Base-by-base conservation (phyloP, 225 moss, liverwort and hornwort genomes). In the Polytrichum commune region DNA sequence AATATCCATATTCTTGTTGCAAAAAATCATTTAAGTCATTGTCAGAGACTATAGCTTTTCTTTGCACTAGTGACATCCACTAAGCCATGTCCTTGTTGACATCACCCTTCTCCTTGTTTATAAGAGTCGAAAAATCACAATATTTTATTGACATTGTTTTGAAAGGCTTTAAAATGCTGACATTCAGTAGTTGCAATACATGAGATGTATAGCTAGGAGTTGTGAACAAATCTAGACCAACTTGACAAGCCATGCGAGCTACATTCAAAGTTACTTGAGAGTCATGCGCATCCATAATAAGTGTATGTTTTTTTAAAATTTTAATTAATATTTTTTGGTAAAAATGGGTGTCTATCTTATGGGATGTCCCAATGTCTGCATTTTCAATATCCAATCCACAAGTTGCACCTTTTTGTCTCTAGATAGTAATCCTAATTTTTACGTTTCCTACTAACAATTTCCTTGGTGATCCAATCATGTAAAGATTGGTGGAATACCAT, bases 301-400 rank as follows among this genome's bases (percentile, higher is more conserved):
- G 26, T 1, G n/a, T n/a, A n/a, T n/a, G n/a, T n/a, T n/a, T n/a
- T n/a, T n/a, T n/a, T n/a, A n/a, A n/a, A n/a, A n/a, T n/a, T n/a
- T n/a, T n/a, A n/a, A n/a, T n/a, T n/a, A n/a, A n/a, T n/a, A n/a
- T n/a, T n/a, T n/a, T n/a, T n/a, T n/a, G n/a, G 7, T 61, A 53
- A 75, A 69, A 9, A 62, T 5, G 69, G 64, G 9, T 61, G 53
- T 24, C 75, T 61, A 19, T 62, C 29, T 28, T 28, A 28, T 28
- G 28, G 28, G 28, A 28, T 28, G 28, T 28, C 28, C 28, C 4
- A 4, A 28, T 28, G 28, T 28, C 28, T 28, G 5, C 28, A 28
- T 28, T 5, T 28, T 28, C 28, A 28, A 28, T 4, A 28, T 4
- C 28, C 28, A 28, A 28, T 28, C 28, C 28, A 28, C 28, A 5